phyloP scores from a whole-genome alignment of 371 early-diverging fungal species.

The Blastocladiella emersonii region DNA sequence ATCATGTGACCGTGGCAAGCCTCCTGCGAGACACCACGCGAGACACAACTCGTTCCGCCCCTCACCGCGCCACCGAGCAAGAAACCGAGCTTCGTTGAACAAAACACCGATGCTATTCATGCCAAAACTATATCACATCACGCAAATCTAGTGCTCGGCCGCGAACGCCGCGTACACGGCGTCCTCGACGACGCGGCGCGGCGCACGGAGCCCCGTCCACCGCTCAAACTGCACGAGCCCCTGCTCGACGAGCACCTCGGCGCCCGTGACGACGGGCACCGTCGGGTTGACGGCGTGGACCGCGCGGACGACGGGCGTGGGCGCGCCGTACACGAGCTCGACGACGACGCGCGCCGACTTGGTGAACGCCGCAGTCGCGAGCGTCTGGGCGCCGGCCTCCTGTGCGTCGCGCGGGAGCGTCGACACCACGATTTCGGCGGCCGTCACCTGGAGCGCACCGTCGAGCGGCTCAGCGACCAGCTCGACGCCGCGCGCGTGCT shows the following conservation, averaged over 20 bases:
- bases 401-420: background rate
- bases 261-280: slow-evolving; percentile 49
- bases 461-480: background rate
- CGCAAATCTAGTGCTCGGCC: no score
- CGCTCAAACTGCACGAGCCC: slow-evolving; percentile 62
- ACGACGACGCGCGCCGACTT: background rate
- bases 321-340: background rate
- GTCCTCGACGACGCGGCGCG: slow-evolving; percentile 14
- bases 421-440: background rate
- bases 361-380: background rate
- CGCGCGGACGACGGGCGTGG: background rate
- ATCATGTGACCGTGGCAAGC: no score
- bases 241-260: slow-evolving; percentile 79
- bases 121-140: no score
- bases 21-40: no score
- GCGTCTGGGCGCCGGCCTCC: background rate
- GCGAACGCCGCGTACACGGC: background rate
- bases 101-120: no score
- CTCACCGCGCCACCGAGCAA: no score
- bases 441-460: no score
- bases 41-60: no score
- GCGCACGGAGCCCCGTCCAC: slow-evolving; percentile 32
- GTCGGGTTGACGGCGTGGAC: slow-evolving; percentile 30
- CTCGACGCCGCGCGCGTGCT: background rate
- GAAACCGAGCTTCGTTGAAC: no score